These are phyloP conservation scores for Trametes villosa DNA, from an alignment of 768 basidiomycete species.

Conservation along the genomic window DNA sequence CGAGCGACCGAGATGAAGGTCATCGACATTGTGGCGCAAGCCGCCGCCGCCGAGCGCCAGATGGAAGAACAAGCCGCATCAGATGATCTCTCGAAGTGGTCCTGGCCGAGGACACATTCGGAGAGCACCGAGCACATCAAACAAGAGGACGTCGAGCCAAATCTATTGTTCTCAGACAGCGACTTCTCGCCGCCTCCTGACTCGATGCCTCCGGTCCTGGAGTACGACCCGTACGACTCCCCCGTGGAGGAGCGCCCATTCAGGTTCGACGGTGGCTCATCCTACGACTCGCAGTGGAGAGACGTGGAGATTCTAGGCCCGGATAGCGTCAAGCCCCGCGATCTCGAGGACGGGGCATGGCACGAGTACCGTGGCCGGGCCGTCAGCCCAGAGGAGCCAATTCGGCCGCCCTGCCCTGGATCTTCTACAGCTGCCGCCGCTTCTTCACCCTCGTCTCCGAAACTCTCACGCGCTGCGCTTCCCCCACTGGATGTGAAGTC, in stretches of 20 bases:
- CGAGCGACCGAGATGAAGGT: conserved; percentile 42
- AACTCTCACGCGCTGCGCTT: conserved; percentile 14
- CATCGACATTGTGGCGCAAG: conserved; percentile 47
- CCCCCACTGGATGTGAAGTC: conserved; percentile 14
- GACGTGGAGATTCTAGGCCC: conserved; percentile 52
- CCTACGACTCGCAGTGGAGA: conserved; percentile 41
- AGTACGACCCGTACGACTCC: conserved; percentile 16
- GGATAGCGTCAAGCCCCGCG: conserved; percentile 46
- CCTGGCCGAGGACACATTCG: conserved; percentile 40
- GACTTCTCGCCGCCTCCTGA: conserved; percentile 20
- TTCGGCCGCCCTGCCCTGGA: conserved; percentile 14
- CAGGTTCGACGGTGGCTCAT: neutral
- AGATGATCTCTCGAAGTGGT: conserved; percentile 17
- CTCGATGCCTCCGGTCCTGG: conserved; percentile 1
- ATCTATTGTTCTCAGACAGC: conserved; percentile 21
- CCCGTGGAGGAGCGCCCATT: conserved; percentile 16
- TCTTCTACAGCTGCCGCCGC: conserved; percentile 10
- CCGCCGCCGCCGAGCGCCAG: conserved; percentile 36
- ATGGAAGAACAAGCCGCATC: conserved; percentile 23
- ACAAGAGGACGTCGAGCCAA: conserved; percentile 34
- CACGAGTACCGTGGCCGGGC: conserved; percentile 20
- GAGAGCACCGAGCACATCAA: conserved; percentile 30
- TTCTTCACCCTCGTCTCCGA: conserved; percentile 16
- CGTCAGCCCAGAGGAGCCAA: conserved; percentile 14
- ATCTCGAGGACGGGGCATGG: conserved; percentile 46